Percentiles rank a stretch among this genome's conserved stretches.
These are phyloP conservation scores for Talaromyces sp. DNA, from an alignment of 2,329 filamentous ascomycete genomes.

Conservation along the genomic window DNA sequence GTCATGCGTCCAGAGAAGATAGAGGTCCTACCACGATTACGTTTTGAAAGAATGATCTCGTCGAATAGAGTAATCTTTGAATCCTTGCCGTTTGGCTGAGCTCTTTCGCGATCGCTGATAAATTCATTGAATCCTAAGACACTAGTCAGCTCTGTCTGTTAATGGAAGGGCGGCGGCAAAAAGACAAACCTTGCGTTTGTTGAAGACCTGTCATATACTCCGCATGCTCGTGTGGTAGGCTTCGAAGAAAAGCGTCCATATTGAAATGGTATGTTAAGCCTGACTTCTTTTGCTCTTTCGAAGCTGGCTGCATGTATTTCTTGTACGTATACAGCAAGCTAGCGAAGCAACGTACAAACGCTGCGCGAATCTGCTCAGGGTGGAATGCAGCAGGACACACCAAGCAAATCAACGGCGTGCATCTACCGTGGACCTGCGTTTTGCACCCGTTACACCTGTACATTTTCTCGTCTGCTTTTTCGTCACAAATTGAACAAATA, in stretches of 20 bases:
- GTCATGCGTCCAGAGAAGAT: conserved; percentile 49
- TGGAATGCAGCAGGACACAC: conserved; percentile 64
- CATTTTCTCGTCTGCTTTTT: conserved; percentile 55
- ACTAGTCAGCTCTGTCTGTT: conserved; percentile 10
- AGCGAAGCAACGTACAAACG: conserved; percentile 64
- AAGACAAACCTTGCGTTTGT: conserved; percentile 55
- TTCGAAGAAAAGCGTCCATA: conserved; percentile 61
- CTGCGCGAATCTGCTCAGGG: conserved; percentile 61
- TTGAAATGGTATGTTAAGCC: conserved; percentile 61
- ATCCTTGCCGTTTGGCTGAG: conserved; percentile 47
- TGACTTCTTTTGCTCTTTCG: conserved; percentile 57
- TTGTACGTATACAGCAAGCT: conserved; percentile 66
- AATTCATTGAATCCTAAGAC: conserved; percentile 56
- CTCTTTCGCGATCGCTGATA: conserved; percentile 58
- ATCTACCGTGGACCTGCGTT: conserved; percentile 53
- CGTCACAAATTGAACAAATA: conserved; percentile 46
- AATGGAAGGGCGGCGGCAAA: neutral
- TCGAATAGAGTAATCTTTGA: conserved; percentile 58
- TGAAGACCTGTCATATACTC: conserved; percentile 60
- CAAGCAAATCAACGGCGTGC: conserved; percentile 56
- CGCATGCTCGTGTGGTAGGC: conserved; percentile 58
- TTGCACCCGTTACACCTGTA: conserved; percentile 47
- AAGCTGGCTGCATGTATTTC: conserved; percentile 56
- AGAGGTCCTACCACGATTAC: conserved; percentile 55
- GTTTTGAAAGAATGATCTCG: conserved; percentile 60